Evolutionary conservation across 805 yeast species (phyloP), one percentile per base, ranked within the genome.

Genomic region (Wickerhamomyces pijperi): DNA sequence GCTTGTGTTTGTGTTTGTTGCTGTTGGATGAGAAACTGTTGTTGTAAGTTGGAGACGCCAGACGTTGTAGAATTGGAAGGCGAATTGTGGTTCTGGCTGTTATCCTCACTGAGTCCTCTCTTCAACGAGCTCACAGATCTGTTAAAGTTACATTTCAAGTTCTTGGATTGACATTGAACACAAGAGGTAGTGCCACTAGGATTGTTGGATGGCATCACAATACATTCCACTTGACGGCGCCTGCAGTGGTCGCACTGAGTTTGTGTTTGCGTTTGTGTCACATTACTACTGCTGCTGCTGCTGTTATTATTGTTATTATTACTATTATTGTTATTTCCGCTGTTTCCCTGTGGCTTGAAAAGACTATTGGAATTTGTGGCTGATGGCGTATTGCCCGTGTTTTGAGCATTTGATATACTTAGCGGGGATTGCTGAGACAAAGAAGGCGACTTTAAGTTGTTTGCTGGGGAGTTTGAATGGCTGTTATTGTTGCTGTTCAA

Each of bases 241-340:
- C 94, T 67, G 58, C 97, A 88, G 48, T 79, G 85, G 53, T 84
- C 95, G 54, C 96, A 87, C 9, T 17, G 31, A n/a, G 19, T 20
- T 38, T 29, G 19, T 31, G 34, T 4, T 37, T 60, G 36, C 28
- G 37, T 21, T 29, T 40, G 36, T 35, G 48, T 21, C 9, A 6
- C 23, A 7, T 6, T 21, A 21, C 23, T 9, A 21, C 23, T 21
- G 46, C 32, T 43, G 38, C 19, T 35, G 36, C 19, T 31, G 39
- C 20, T 42, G 37, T 19, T 20, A 19, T 31, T 21, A 38, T 18
- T 32, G 40, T 21, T 20, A 28, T 25, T 36, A 42, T 15, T 16
- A 21, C 17, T 25, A 40, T n/a, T 33, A 32, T 39, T 39, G 23
- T 39, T 37, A 15, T 38, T 37, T 32, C 39, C 20, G 40, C 19